Percentiles rank a stretch among this genome's conserved stretches.
These are phyloP conservation scores for Chlorella variabilis DNA, from an alignment of 163 green algal species.

Conservation along the genomic window DNA sequence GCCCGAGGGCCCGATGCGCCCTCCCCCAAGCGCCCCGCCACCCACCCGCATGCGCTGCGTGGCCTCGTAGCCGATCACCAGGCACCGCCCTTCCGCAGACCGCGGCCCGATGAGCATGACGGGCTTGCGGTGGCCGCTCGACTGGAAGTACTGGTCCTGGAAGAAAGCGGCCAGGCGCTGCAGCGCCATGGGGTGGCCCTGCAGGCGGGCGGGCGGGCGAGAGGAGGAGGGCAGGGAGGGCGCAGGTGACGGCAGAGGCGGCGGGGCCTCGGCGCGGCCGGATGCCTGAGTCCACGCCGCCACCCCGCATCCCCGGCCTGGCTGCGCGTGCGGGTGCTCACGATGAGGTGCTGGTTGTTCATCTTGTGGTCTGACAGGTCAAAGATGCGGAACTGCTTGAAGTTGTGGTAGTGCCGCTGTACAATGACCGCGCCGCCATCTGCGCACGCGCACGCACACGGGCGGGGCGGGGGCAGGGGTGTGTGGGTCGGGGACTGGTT, in stretches of 20 bases:
- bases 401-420: constrained; percentile 54
- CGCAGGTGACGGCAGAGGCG: too few relatives aligned
- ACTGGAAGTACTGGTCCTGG: constrained; percentile 52
- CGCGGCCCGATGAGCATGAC: constrained; percentile 57
- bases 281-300: too few relatives aligned
- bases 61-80: constrained; percentile 52
- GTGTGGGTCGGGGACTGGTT: background rate
- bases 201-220: background rate
- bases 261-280: too few relatives aligned
- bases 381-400: constrained; percentile 54
- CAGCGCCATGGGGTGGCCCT: constrained; percentile 59
- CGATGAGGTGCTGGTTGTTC: constrained; percentile 41
- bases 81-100: constrained; percentile 32
- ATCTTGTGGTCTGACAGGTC: constrained; percentile 53
- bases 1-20: too few relatives aligned
- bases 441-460: too few relatives aligned
- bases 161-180: constrained; percentile 65
- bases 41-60: constrained; percentile 40
- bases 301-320: too few relatives aligned
- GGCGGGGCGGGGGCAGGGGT: too few relatives aligned
- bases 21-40: too few relatives aligned
- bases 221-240: background rate
- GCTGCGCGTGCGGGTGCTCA: too few relatives aligned
- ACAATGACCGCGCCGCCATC: constrained; percentile 49
- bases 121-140: constrained; percentile 39